A percentile compares a stretch with the other conserved stretches of the same genome.
Conservation (phyloP, 2,329 filamentous ascomycete genomes). For the Celoporthe dispersa region DNA sequence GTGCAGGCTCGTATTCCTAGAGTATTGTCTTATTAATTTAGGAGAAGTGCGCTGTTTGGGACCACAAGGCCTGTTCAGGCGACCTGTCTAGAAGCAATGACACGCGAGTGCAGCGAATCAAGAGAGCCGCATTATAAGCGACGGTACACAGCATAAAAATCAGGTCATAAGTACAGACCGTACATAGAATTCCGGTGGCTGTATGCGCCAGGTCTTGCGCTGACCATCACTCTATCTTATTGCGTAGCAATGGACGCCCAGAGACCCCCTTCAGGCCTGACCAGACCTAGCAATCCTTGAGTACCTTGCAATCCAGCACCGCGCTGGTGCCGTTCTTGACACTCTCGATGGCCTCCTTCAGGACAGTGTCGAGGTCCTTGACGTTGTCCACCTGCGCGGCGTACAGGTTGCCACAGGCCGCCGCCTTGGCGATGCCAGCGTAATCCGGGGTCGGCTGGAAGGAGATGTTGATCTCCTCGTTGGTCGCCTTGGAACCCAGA, state of each 20-base stretch:
- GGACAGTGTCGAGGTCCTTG: constrained; percentile 50
- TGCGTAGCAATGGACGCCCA: background rate
- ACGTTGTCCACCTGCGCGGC: constrained; percentile 53
- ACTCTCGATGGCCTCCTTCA: constrained; percentile 54
- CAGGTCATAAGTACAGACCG: background rate
- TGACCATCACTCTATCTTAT: background rate
- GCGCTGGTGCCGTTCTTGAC: constrained; percentile 56
- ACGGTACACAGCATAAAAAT: background rate
- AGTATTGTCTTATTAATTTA: background rate
- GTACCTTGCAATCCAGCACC: constrained; percentile 59
- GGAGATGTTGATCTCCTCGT: constrained; percentile 66
- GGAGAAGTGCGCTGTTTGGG: background rate
- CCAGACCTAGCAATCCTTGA: constrained; percentile 44
- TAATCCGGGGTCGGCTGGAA: constrained; percentile 64
- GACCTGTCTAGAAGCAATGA: background rate
- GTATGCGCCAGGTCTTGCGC: background rate
- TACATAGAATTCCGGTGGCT: background rate
- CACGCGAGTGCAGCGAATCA: background rate
- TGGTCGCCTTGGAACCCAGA: constrained; percentile 56
- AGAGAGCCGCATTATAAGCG: background rate
- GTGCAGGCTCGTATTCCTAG: background rate
- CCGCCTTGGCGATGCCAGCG: constrained; percentile 63
- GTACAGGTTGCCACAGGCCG: constrained; percentile 58
- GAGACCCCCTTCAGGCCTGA: background rate
- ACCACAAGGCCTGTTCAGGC: background rate